phyloP scores from a whole-genome alignment of 768 basidiomycete species.

The Trametes cinnabarina region DNA sequence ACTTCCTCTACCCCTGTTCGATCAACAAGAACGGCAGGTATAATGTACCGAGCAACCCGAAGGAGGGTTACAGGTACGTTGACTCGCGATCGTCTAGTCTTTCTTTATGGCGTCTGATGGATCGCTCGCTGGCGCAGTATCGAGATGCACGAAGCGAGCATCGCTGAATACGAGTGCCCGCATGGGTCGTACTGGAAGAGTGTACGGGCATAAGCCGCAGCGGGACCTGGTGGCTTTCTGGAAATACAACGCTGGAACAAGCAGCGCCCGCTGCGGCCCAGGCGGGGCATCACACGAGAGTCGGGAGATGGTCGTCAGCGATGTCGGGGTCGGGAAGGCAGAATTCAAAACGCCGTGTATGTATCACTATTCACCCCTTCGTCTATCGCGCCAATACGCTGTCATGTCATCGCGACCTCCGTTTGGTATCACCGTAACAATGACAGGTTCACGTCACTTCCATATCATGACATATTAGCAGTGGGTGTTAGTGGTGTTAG shows the following conservation, averaged over 20 bases:
- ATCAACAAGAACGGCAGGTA: slow-evolving; percentile 85
- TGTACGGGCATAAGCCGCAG: slow-evolving; percentile 2
- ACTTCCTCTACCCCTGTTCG: slow-evolving; percentile 85
- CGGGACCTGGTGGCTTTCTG: neutral
- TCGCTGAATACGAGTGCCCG: slow-evolving; percentile 84
- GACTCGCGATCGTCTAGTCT: neutral
- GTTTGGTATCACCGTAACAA: neutral
- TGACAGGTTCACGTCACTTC: neutral
- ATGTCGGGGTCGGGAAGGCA: neutral
- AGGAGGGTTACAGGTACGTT: slow-evolving; percentile 77
- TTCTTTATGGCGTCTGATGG: neutral
- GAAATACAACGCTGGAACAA: no score
- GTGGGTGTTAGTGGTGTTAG: neutral
- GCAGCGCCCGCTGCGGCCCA: no score
- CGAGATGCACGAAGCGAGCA: slow-evolving; percentile 81
- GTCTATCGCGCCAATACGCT: neutral
- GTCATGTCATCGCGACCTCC: neutral
- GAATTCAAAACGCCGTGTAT: neutral
- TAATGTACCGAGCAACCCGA: slow-evolving; percentile 74
- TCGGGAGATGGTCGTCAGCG: neutral
- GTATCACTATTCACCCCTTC: neutral
- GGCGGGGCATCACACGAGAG: neutral
- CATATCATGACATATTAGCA: neutral
- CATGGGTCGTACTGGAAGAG: slow-evolving; percentile 77
- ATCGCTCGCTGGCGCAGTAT: slow-evolving; percentile 49